Percentiles rank a stretch among this genome's conserved stretches.
Evolutionary conservation across 148 eudicot genomes (phyloP).

Genomic region (Spergularia bocconei): DNA sequence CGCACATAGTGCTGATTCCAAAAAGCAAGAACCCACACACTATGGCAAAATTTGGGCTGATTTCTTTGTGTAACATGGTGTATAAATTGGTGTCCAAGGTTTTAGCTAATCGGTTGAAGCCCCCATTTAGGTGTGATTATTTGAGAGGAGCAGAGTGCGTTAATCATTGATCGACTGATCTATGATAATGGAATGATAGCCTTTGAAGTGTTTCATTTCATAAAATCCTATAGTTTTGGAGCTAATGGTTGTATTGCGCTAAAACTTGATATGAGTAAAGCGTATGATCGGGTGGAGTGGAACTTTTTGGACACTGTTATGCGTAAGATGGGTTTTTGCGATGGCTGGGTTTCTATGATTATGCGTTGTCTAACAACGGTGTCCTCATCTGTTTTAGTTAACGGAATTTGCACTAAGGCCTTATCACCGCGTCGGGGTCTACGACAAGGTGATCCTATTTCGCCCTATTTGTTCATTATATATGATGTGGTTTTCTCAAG

Average conservation of each 20-base stretch:
- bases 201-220: not conserved
- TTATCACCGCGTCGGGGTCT: not conserved
- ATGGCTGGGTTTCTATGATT: not conserved
- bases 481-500: not conserved
- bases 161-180: not conserved
- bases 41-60: not conserved
- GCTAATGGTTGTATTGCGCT: not conserved
- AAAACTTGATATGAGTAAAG: not conserved
- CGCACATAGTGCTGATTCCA: not conserved
- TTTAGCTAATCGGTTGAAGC: not conserved
- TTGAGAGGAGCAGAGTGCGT: not conserved
- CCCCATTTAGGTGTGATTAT: not conserved
- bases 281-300: constrained; percentile 3
- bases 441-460: not conserved
- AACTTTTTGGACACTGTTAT: not conserved
- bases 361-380: not conserved
- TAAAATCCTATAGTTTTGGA: not conserved
- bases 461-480: not conserved
- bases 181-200: not conserved
- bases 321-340: not conserved
- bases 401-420: not conserved
- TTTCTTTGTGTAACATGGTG: not conserved
- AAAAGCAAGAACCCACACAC: not conserved
- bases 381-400: not conserved
- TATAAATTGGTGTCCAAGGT: constrained; percentile 1